Conservation (phyloP, 371 early-diverging fungal genomes). For the Smittium culicis region DNA sequence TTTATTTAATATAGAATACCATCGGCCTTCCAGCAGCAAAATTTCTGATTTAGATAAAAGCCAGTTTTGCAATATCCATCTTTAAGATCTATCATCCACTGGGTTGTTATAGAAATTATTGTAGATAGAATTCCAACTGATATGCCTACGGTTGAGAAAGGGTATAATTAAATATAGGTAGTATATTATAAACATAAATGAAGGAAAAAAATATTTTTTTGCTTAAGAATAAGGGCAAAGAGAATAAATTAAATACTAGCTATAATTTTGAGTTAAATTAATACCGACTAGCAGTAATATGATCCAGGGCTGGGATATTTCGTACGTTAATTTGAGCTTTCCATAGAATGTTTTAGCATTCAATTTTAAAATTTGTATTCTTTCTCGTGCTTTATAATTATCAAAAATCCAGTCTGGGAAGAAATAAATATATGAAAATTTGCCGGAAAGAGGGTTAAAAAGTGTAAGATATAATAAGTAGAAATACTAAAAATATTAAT, state of each 20-base stretch:
- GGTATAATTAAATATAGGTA: neutral
- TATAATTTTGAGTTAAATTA: neutral
- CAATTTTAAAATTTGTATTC: conserved; percentile 43
- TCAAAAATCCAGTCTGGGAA: conserved; percentile 81
- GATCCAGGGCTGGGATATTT: conserved; percentile 76
- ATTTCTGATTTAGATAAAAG: conserved; percentile 69
- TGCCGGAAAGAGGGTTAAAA: neutral
- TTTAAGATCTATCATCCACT: conserved; percentile 67
- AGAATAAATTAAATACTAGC: neutral
- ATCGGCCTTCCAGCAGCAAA: conserved; percentile 72
- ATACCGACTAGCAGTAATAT: conserved; percentile 49
- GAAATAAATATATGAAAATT: conserved; percentile 1
- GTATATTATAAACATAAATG: too few species aligned
- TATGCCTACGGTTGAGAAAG: conserved; percentile 24
- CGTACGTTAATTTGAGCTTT: conserved; percentile 40
- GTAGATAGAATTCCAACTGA: conserved; percentile 62
- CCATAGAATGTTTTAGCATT: conserved; percentile 43
- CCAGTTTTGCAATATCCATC: conserved; percentile 72
- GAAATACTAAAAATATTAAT: neutral
- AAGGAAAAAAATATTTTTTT: neutral
- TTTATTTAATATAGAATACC: neutral
- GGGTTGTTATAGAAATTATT: conserved; percentile 61
- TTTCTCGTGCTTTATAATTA: conserved; percentile 61
- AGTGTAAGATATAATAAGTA: neutral
- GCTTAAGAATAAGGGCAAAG: neutral